phyloP scores from a whole-genome alignment of 208 protist species.

The Angomonas ambiguus region DNA sequence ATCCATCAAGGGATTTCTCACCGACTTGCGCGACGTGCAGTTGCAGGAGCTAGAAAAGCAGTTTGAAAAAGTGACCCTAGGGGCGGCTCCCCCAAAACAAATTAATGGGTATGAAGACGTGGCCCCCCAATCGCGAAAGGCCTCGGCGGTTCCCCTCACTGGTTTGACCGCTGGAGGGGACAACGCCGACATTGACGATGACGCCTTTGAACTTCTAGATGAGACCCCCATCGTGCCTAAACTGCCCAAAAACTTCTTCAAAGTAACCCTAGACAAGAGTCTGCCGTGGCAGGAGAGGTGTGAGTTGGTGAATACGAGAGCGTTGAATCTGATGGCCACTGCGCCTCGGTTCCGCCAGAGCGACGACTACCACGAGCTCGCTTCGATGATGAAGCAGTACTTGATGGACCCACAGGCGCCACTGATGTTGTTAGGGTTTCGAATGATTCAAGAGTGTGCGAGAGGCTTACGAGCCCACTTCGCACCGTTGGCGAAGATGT shows the following conservation, averaged over 20 bases:
- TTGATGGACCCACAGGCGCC: slow-evolving; percentile 80
- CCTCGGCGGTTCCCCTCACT: background rate
- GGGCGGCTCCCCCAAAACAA: slow-evolving; percentile 20
- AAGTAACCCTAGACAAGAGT: slow-evolving; percentile 60
- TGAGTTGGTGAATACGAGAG: slow-evolving; percentile 50
- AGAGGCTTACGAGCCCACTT: slow-evolving; percentile 55
- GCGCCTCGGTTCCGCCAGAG: slow-evolving; percentile 53
- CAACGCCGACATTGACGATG: slow-evolving; percentile 36
- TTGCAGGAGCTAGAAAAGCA: slow-evolving; percentile 78
- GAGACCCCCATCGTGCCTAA: slow-evolving; percentile 54
- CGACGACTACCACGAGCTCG: slow-evolving; percentile 88
- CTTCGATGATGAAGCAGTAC: slow-evolving; percentile 59
- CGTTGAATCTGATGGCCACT: slow-evolving; percentile 56
- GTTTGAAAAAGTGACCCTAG: slow-evolving; percentile 41
- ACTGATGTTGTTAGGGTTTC: slow-evolving; percentile 79
- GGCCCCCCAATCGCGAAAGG: background rate
- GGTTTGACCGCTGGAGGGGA: slow-evolving; percentile 9
- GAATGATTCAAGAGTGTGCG: slow-evolving; percentile 80
- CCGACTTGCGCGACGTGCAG: slow-evolving; percentile 80
- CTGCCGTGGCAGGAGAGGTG: slow-evolving; percentile 74
- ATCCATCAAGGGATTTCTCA: slow-evolving; percentile 63
- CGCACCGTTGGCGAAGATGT: slow-evolving; percentile 39
- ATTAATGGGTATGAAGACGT: slow-evolving; percentile 15
- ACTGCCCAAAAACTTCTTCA: slow-evolving; percentile 77
- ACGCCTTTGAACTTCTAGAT: slow-evolving; percentile 44